Evolutionary conservation across 2,329 filamentous ascomycete genomes (phyloP).

Genomic region (Verticillium tricorpus): DNA sequence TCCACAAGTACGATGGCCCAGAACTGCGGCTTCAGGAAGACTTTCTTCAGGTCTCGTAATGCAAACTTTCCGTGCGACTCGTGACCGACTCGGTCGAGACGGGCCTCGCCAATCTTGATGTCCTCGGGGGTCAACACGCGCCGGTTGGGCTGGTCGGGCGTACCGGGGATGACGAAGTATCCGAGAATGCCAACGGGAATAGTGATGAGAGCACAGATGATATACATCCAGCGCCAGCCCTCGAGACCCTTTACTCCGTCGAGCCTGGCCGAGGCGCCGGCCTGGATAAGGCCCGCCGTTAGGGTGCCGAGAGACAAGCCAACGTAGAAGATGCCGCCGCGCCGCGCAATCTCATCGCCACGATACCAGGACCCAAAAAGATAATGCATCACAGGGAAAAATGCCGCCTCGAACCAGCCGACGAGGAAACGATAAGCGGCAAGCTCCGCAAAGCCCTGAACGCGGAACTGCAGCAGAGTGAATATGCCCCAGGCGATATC

Average conservation of each 20-base stretch:
- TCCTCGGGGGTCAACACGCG: constrained; percentile 41
- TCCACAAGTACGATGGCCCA: constrained; percentile 47
- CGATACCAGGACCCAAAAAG: constrained; percentile 27
- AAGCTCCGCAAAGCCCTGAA: constrained; percentile 41
- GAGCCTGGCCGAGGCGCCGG: constrained; percentile 32
- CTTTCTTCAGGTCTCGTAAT: constrained; percentile 20
- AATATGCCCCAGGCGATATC: constrained; percentile 53
- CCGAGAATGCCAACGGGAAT: constrained; percentile 48
- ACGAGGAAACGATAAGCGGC: constrained; percentile 50
- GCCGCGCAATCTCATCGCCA: constrained; percentile 21
- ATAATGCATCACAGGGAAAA: constrained; percentile 36
- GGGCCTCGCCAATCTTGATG: constrained; percentile 35
- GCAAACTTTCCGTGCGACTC: constrained; percentile 28
- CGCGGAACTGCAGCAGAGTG: constrained; percentile 50
- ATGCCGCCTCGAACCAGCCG: constrained; percentile 45
- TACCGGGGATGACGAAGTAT: constrained; percentile 45
- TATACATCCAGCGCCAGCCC: constrained; percentile 55
- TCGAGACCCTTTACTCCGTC: constrained; percentile 39
- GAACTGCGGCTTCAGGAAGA: constrained; percentile 39
- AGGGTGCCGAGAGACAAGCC: constrained; percentile 46
- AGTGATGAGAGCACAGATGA: constrained; percentile 49
- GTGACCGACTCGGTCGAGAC: constrained; percentile 41
- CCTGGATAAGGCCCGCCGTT: constrained; percentile 46
- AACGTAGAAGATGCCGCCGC: constrained; percentile 33
- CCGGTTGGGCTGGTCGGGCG: constrained; percentile 39